These are phyloP conservation scores for Aspergillus uvarum DNA, from an alignment of 2,329 filamentous ascomycete species.

Conservation along the genomic window DNA sequence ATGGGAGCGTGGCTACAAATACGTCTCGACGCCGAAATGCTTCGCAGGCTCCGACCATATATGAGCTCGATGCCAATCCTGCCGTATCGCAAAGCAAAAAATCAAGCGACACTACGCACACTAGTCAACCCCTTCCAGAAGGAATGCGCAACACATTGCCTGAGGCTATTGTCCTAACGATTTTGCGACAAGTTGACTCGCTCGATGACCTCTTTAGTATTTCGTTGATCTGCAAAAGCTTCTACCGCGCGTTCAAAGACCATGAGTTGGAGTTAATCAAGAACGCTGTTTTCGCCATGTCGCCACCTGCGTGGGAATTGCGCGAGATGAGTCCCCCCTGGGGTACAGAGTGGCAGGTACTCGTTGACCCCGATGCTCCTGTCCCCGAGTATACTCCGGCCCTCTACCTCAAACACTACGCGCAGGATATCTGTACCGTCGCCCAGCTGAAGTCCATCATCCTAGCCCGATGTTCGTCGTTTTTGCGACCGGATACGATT, in stretches of 20 bases:
- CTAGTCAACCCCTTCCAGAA: slow-evolving; percentile 19
- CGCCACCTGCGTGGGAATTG: slow-evolving; percentile 60
- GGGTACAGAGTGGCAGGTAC: slow-evolving; percentile 41
- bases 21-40: slow-evolving; percentile 22
- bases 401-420: slow-evolving; percentile 54
- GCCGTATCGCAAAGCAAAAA: slow-evolving; percentile 16
- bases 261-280: slow-evolving; percentile 57
- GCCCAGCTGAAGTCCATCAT: slow-evolving; percentile 57
- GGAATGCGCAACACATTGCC: slow-evolving; percentile 47
- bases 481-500: slow-evolving; percentile 58
- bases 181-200: slow-evolving; percentile 50
- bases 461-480: slow-evolving; percentile 55
- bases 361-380: slow-evolving; percentile 47
- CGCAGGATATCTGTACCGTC: slow-evolving; percentile 54
- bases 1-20: slow-evolving; percentile 15
- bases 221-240: slow-evolving; percentile 55
- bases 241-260: slow-evolving; percentile 58
- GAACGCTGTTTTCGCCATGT: slow-evolving; percentile 52
- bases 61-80: slow-evolving; percentile 34
- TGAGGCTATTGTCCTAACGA: slow-evolving; percentile 53
- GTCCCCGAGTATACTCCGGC: slow-evolving; percentile 55
- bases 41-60: slow-evolving; percentile 24
- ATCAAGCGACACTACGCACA: slow-evolving; percentile 8
- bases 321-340: slow-evolving; percentile 58
- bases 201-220: slow-evolving; percentile 57